Base-by-base conservation (phyloP, 176 grass and related monocot genomes). In the Echinochloa phyllopogon region DNA sequence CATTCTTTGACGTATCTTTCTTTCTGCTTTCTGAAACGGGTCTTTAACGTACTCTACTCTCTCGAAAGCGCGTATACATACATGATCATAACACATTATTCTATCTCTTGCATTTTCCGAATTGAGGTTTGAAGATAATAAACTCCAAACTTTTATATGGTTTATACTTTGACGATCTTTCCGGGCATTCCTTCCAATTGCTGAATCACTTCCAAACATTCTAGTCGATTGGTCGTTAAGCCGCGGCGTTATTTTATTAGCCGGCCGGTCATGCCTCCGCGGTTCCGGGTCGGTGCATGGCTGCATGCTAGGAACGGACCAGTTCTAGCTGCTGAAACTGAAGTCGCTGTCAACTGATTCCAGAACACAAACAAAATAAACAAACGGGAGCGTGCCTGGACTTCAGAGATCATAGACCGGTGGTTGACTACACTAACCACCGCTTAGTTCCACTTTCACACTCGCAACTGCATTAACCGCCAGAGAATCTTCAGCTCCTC, bases 91-190 rank as follows among this genome's bases (percentile, higher is more conserved):
- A 41, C 18, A 11, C 55, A 59, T 47, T 20, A 56, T 36, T 33
- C 53, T 21, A 6, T 5, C 50, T n/a, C 23, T 56, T 7, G 13
- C 14, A 6, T 47, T 77, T 42, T 42, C 52, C 69, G 18, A n/a
- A 75, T 6, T 12, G 44, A 75, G 17, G 42, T 37, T 81, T 69
- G 25, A 67, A 44, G n/a, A n/a, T n/a, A 27, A 74, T 15, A 75
- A 56, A 5, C 23, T 53, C 8, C 6, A n/a, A 20, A 69, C 7
- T 52, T 5, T 37, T 21, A 53, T 76, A 76, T 39, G 41, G 45
- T 52, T 33, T 33, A 33, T 60, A 38, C 25, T 74, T 25, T 42
- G 69, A 88, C 68, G 75, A 74, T 56, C 58, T 67, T 87, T 82
- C 61, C 5, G 23, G 52, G 39, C 55, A 27, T 61, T 55, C 51